Evolutionary conservation across 2,329 filamentous ascomycete genomes (phyloP).

Genomic region (Onygena corvina): DNA sequence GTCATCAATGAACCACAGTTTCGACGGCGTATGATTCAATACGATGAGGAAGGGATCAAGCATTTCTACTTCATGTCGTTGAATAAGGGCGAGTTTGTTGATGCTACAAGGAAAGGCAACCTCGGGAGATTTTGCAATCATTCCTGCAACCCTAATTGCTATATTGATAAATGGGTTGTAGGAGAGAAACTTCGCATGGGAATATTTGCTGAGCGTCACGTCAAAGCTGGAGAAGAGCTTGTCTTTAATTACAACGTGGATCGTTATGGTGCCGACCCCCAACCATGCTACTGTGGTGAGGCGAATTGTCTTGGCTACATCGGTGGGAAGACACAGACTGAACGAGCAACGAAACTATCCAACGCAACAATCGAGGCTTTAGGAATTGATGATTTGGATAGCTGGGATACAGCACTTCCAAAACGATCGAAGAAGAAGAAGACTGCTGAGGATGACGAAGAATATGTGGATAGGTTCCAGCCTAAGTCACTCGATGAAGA

Average conservation of each 20-base stretch:
- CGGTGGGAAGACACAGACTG: slow-evolving; percentile 93
- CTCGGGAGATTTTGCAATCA: slow-evolving; percentile 97
- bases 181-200: slow-evolving; percentile 97
- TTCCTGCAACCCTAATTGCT: slow-evolving; percentile 97
- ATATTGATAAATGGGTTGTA: slow-evolving; percentile 99
- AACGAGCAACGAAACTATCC: slow-evolving; percentile 83
- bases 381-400: slow-evolving; percentile 83
- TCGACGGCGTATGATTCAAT: slow-evolving; percentile 78
- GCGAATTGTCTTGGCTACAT: slow-evolving; percentile 92
- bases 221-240: slow-evolving; percentile 82
- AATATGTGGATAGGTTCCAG: slow-evolving; percentile 83
- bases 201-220: slow-evolving; percentile 79
- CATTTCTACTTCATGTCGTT: slow-evolving; percentile 99
- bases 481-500: slow-evolving; percentile 67
- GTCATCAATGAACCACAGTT: slow-evolving; percentile 91
- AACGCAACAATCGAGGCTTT: slow-evolving; percentile 85
- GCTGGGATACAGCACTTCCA: slow-evolving; percentile 80
- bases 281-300: slow-evolving; percentile 93
- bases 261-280: slow-evolving; percentile 89
- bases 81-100: slow-evolving; percentile 89
- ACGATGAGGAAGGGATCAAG: slow-evolving; percentile 92
- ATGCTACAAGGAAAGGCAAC: slow-evolving; percentile 93
- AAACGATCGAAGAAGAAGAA: slow-evolving; percentile 92
- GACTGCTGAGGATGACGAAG: slow-evolving; percentile 78
- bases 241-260: slow-evolving; percentile 99